Evolutionary conservation across 352 stramenopile species (phyloP).

Genomic region (Lagenidium sp.): DNA sequence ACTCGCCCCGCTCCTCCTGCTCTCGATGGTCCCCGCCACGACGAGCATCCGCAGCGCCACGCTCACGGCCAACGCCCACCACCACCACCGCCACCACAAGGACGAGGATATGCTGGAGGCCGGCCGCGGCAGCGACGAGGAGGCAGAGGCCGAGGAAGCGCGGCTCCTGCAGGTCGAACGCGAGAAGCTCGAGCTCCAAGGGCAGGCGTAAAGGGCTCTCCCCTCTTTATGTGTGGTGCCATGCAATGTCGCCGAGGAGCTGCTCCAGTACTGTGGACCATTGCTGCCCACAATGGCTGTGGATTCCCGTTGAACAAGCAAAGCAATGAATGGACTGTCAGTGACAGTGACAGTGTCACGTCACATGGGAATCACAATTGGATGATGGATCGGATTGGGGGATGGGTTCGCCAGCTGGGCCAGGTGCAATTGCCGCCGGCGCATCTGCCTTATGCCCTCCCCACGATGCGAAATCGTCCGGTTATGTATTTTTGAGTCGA

Average conservation of each 20-base stretch:
- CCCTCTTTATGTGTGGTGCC: too few species aligned
- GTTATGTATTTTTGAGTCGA: too few species aligned
- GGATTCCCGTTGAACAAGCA: too few species aligned
- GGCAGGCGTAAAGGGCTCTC: conserved; percentile 8
- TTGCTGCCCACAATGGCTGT: too few species aligned
- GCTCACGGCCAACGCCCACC: conserved; percentile 2
- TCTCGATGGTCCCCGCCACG: conserved; percentile 67
- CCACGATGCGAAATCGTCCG: too few species aligned
- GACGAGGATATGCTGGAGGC: conserved; percentile 17
- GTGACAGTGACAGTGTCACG: conserved; percentile 7
- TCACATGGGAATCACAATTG: conserved; percentile 1
- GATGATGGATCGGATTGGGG: not conserved
- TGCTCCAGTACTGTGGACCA: too few species aligned
- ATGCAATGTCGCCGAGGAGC: too few species aligned
- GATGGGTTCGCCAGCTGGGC: not conserved
- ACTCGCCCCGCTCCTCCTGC: conserved; percentile 53
- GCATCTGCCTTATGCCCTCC: too few species aligned
- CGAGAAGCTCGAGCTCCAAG: conserved; percentile 26
- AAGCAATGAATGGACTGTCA: too few species aligned
- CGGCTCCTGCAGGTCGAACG: conserved; percentile 15
- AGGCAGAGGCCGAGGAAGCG: conserved; percentile 8
- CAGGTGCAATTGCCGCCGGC: too few species aligned
- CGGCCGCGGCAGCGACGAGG: conserved; percentile 16
- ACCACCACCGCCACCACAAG: conserved; percentile 12
- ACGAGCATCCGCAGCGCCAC: conserved; percentile 55